These are phyloP conservation scores for Kuraishia hungarica DNA, from an alignment of 805 yeast genomes.

Conservation along the genomic window DNA sequence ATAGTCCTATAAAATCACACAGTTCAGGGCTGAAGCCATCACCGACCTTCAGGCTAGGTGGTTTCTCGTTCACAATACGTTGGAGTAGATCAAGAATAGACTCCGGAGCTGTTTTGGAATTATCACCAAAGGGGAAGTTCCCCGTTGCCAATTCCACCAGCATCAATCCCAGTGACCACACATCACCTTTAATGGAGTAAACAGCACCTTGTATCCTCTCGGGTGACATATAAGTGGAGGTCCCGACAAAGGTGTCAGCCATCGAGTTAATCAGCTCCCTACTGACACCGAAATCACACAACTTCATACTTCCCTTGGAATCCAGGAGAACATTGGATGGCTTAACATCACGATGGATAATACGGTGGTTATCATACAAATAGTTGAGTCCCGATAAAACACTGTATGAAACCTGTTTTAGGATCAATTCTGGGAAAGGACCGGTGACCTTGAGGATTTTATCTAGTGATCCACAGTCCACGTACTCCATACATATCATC, in stretches of 20 bases:
- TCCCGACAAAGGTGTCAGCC: conserved; percentile 97
- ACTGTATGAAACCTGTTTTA: conserved; percentile 66
- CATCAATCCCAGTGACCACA: conserved; percentile 94
- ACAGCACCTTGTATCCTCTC: conserved; percentile 94
- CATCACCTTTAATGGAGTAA: conserved; percentile 92
- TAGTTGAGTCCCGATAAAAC: conserved; percentile 78
- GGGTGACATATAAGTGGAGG: conserved; percentile 96
- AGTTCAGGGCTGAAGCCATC: conserved; percentile 41
- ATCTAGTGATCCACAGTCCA: conserved; percentile 91
- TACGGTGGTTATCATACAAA: conserved; percentile 73
- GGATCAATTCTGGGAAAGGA: conserved; percentile 56
- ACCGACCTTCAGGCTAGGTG: conserved; percentile 53
- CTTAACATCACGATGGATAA: conserved; percentile 92
- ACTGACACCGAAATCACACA: conserved; percentile 96
- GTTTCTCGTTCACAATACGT: conserved; percentile 86
- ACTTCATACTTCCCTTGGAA: conserved; percentile 77
- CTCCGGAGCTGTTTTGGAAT: conserved; percentile 41
- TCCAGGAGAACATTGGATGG: conserved; percentile 90
- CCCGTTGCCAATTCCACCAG: conserved; percentile 86
- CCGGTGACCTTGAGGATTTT: conserved; percentile 57
- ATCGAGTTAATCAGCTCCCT: conserved; percentile 87
- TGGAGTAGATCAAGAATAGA: conserved; percentile 88
- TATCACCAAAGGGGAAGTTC: conserved; percentile 59
- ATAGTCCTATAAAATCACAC: conserved; percentile 62
- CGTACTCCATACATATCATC: conserved; percentile 89